Evolutionary conservation across 2,329 filamentous ascomycete species (phyloP).

Genomic region (Aspergillaceae sp.): DNA sequence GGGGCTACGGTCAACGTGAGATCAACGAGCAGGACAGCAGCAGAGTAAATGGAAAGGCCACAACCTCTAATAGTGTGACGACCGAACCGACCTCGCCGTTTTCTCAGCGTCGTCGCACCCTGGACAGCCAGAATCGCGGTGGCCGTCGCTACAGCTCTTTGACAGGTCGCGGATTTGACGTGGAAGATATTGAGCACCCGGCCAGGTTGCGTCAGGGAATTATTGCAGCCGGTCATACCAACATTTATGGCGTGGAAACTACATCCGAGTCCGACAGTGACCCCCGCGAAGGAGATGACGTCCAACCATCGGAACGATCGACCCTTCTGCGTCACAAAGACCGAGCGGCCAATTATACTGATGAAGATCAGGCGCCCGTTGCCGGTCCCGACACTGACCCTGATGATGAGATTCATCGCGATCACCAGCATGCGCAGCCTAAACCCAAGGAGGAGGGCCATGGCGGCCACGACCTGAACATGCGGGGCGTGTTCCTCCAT

Average conservation of each 20-base stretch:
- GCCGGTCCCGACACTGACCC: too few species aligned
- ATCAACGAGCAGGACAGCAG: conserved; percentile 26
- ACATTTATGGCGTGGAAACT: conserved; percentile 49
- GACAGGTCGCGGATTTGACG: conserved; percentile 47
- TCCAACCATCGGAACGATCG: conserved; percentile 39
- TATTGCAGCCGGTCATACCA: conserved; percentile 64
- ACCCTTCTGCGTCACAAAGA: conserved; percentile 36
- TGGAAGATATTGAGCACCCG: conserved; percentile 73
- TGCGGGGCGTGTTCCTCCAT: conserved; percentile 66
- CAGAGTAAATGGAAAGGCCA: conserved; percentile 27
- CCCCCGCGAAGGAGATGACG: conserved; percentile 43
- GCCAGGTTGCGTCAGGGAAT: conserved; percentile 88
- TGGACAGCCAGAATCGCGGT: conserved; percentile 6
- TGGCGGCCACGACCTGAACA: conserved; percentile 62
- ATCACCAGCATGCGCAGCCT: conserved; percentile 71
- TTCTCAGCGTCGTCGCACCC: conserved; percentile 21
- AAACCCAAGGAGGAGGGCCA: conserved; percentile 50
- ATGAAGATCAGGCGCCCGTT: conserved; percentile 14
- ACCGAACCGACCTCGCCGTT: conserved; percentile 21
- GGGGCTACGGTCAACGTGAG: conserved; percentile 28
- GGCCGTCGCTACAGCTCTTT: conserved; percentile 42
- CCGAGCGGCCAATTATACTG: conserved; percentile 25
- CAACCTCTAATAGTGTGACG: conserved; percentile 48
- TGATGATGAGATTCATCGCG: conserved; percentile 46
- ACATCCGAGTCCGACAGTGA: conserved; percentile 50